These are phyloP conservation scores for Eleusine indica DNA, from an alignment of 176 grass and related monocot species.

Conservation along the genomic window DNA sequence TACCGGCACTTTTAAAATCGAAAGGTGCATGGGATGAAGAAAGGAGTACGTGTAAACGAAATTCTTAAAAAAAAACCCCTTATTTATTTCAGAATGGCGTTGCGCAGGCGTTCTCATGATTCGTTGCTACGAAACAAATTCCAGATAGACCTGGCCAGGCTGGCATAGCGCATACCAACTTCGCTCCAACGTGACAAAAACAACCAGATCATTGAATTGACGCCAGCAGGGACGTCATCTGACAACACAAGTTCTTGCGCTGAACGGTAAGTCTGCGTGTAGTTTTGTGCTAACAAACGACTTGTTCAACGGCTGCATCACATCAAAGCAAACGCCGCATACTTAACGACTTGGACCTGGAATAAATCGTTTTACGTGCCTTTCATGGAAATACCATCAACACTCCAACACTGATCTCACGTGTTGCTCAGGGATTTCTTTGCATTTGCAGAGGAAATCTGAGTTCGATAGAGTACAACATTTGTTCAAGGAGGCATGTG, in stretches of 20 bases:
- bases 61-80: background rate
- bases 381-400: background rate
- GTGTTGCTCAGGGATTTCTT: background rate
- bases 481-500: background rate
- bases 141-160: constrained; percentile 11
- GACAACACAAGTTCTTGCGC: constrained; percentile 26
- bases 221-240: constrained; percentile 49
- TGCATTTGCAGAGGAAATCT: background rate
- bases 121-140: background rate
- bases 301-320: background rate
- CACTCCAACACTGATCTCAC: background rate
- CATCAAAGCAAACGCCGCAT: background rate
- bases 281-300: background rate
- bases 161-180: background rate
- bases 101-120: background rate
- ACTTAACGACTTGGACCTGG: background rate
- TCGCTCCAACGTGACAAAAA: background rate
- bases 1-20: background rate
- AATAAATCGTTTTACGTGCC: background rate
- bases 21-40: background rate
- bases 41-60: background rate
- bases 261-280: constrained; percentile 5
- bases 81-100: background rate
- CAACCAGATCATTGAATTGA: constrained; percentile 15
- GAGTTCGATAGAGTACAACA: background rate